These are phyloP conservation scores for Ophiostoma triangulosporum DNA, from an alignment of 2,329 filamentous ascomycete genomes.

Conservation along the genomic window DNA sequence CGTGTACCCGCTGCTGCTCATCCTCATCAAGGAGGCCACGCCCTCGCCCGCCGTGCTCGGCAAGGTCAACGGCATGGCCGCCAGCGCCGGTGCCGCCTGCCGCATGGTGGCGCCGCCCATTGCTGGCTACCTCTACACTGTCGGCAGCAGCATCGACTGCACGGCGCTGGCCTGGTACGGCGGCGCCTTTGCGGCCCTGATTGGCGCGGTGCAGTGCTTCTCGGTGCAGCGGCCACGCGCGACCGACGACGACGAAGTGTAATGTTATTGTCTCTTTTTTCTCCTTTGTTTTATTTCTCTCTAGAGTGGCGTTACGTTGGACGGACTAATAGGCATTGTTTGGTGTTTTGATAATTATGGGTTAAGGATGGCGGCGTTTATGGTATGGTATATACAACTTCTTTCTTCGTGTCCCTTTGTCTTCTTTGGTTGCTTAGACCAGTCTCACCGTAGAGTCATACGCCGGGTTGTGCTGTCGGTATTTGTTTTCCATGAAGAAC, in stretches of 20 bases:
- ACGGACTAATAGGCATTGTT: not conserved
- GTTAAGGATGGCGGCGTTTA: no score
- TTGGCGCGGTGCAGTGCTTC: constrained; percentile 49
- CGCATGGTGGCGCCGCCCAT: constrained; percentile 54
- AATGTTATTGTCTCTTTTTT: not conserved
- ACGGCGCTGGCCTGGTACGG: constrained; percentile 52
- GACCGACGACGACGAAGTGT: not conserved
- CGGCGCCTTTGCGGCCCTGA: constrained; percentile 39
- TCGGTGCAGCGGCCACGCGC: constrained; percentile 26
- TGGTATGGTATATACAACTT: no score
- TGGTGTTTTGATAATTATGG: not conserved
- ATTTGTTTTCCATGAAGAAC: no score
- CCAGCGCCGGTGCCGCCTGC: constrained; percentile 51
- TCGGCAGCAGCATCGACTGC: constrained; percentile 45
- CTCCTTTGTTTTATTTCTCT: not conserved
- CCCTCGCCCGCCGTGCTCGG: constrained; percentile 43
- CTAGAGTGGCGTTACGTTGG: not conserved
- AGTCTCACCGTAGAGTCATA: no score
- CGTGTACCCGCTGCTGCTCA: constrained; percentile 52
- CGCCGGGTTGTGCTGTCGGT: no score
- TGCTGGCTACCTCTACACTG: constrained; percentile 47
- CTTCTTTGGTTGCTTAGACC: no score
- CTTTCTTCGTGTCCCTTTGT: no score
- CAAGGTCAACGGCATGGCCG: constrained; percentile 52
- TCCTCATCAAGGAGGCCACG: constrained; percentile 54